Evolutionary conservation across 108 stramenopile genomes (phyloP).

Genomic region (Pseudonitzschia multiseries): DNA sequence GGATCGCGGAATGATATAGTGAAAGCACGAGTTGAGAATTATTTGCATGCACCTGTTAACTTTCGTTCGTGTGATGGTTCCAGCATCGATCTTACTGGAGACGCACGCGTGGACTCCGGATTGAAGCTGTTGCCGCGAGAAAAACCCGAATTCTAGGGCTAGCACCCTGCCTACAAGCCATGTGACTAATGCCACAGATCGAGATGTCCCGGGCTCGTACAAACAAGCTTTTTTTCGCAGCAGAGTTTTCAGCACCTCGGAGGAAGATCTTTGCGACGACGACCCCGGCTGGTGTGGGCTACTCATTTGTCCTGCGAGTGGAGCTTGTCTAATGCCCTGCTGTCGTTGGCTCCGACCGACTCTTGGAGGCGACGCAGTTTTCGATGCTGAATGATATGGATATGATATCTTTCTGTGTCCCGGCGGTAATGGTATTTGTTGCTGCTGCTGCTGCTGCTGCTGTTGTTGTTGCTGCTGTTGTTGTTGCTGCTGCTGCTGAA

Average conservation of each 20-base stretch:
- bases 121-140: conserved; percentile 85
- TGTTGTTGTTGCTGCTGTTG: conserved; percentile 16
- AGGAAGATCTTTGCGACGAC: conserved; percentile 47
- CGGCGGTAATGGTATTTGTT: conserved; percentile 10
- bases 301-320: conserved; percentile 3
- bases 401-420: conserved; percentile 3
- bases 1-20: conserved; percentile 85
- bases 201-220: conserved; percentile 86
- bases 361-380: conserved; percentile 15
- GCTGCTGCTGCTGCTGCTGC: conserved; percentile 26
- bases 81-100: conserved; percentile 68
- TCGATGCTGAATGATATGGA: background rate
- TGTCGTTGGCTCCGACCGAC: conserved; percentile 15
- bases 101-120: conserved; percentile 84
- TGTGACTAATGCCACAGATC: conserved; percentile 78
- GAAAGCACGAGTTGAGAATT: conserved; percentile 89
- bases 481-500: conserved; percentile 6
- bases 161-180: conserved; percentile 85
- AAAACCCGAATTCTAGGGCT: conserved; percentile 70
- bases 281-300: conserved; percentile 22
- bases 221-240: conserved; percentile 88
- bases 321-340: conserved; percentile 11
- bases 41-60: conserved; percentile 93
- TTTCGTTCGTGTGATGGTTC: conserved; percentile 82
- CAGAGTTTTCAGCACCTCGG: conserved; percentile 85